A percentile compares a stretch with the other conserved stretches of the same genome.
phyloP scores from a whole-genome alignment of 257 asterid genomes.

The Echium plantagineum region DNA sequence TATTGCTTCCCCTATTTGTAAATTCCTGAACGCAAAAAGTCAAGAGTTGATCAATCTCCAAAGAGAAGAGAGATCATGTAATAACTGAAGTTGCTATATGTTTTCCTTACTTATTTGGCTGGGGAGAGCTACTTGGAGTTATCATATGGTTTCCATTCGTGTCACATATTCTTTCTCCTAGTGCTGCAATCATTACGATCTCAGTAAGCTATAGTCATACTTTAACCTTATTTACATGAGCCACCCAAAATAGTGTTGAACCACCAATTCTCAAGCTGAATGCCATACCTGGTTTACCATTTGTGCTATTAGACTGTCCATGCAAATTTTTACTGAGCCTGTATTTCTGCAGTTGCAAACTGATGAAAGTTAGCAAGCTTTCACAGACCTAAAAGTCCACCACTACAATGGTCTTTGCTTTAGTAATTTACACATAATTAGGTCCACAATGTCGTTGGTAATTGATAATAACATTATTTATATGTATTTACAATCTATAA shows the following conservation, averaged over 20 bases:
- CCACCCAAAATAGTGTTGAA: neutral
- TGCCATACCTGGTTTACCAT: slow-evolving; percentile 54
- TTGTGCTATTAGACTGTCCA: slow-evolving; percentile 56
- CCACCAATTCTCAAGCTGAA: neutral
- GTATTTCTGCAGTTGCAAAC: slow-evolving; percentile 54
- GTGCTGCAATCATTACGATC: slow-evolving; percentile 26
- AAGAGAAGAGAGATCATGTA: neutral
- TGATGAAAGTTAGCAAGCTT: slow-evolving; percentile 11
- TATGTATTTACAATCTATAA: neutral
- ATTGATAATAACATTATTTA: neutral
- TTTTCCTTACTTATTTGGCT: slow-evolving; percentile 46
- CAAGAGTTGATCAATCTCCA: slow-evolving; percentile 8
- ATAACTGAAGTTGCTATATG: neutral
- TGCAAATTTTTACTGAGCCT: slow-evolving; percentile 80
- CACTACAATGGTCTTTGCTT: neutral
- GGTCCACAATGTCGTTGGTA: neutral
- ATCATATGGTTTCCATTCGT: slow-evolving; percentile 36
- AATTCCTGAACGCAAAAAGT: slow-evolving; percentile 35
- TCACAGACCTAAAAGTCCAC: neutral
- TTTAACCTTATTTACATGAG: neutral
- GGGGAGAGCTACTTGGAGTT: slow-evolving; percentile 36
- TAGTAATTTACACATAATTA: neutral
- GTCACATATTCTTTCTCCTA: slow-evolving; percentile 49
- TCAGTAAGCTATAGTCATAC: neutral
- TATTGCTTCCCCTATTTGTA: slow-evolving; percentile 63